Percentiles rank a stretch among this genome's conserved stretches.
Conservation (phyloP, 192 early-diverging fungal genomes). For the Paraglomus occultum region DNA sequence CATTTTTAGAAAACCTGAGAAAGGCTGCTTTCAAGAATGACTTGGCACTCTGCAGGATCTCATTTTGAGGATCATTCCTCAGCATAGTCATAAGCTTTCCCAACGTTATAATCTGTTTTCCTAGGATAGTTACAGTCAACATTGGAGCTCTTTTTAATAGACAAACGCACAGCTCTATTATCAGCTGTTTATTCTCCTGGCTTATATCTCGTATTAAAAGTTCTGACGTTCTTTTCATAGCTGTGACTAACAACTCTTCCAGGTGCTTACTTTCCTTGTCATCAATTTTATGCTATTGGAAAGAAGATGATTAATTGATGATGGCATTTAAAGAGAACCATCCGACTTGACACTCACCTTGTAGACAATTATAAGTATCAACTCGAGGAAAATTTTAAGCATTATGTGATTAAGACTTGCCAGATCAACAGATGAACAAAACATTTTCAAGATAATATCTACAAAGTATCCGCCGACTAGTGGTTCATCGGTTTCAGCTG, state of each 20-base stretch:
- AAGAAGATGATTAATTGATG: neutral
- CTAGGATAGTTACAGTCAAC: constrained; percentile 54
- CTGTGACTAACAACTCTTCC: constrained; percentile 37
- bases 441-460: constrained; percentile 53
- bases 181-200: constrained; percentile 57
- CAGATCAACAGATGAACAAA: constrained; percentile 49
- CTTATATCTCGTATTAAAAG: constrained; percentile 41
- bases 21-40: constrained; percentile 55
- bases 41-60: constrained; percentile 47
- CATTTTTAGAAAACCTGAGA: constrained; percentile 52
- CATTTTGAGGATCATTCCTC: constrained; percentile 42
- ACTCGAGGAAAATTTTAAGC: constrained; percentile 54
- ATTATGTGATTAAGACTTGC: constrained; percentile 43
- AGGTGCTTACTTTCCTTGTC: constrained; percentile 30
- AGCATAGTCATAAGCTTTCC: constrained; percentile 53
- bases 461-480: constrained; percentile 50
- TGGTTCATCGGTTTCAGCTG: constrained; percentile 28
- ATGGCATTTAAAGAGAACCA: neutral
- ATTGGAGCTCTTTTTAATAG: constrained; percentile 51
- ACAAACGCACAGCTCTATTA: constrained; percentile 49
- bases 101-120: constrained; percentile 56
- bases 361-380: constrained; percentile 56
- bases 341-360: constrained; percentile 38
- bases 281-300: constrained; percentile 41
- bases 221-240: constrained; percentile 45